A percentile compares a stretch with the other conserved stretches of the same genome.
Conservation (phyloP, 2,329 filamentous ascomycete species). For the Clonostachys rhizophaga region DNA sequence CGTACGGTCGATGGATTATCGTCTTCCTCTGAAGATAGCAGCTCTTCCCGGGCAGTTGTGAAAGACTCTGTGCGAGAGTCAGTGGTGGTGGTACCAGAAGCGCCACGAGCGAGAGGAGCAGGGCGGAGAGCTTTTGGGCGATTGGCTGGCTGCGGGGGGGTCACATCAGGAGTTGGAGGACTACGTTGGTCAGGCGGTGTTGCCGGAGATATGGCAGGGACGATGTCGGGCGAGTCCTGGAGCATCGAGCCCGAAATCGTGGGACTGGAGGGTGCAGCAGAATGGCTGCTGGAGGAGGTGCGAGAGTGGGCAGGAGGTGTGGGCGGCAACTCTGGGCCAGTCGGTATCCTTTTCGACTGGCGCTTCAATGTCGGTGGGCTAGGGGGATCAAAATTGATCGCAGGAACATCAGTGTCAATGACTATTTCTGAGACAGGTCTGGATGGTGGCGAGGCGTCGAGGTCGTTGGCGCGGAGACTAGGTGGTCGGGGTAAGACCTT, state of each 20-base stretch:
- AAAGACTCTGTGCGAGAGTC: constrained; percentile 68
- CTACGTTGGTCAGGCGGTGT: constrained; percentile 64
- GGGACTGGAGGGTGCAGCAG: constrained; percentile 35
- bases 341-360: constrained; percentile 32
- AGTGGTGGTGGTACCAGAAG: constrained; percentile 48
- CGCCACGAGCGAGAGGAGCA: constrained; percentile 38
- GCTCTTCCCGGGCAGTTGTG: constrained; percentile 63
- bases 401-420: constrained; percentile 18
- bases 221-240: constrained; percentile 27
- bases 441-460: constrained; percentile 11
- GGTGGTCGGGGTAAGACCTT: constrained; percentile 33
- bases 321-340: constrained; percentile 50
- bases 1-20: constrained; percentile 35
- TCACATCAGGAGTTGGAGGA: constrained; percentile 71
- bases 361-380: constrained; percentile 34
- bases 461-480: constrained; percentile 13
- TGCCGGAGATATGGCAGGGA: constrained; percentile 34
- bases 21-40: constrained; percentile 58
- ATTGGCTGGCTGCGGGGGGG: constrained; percentile 53
- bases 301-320: constrained; percentile 59
- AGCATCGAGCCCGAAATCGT: constrained; percentile 28
- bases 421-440: constrained; percentile 12
- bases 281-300: constrained; percentile 47
- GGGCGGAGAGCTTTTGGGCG: constrained; percentile 41
- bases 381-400: constrained; percentile 22